Conservation (phyloP, 371 early-diverging fungal species). For the Choanephora cucurbitarum region DNA sequence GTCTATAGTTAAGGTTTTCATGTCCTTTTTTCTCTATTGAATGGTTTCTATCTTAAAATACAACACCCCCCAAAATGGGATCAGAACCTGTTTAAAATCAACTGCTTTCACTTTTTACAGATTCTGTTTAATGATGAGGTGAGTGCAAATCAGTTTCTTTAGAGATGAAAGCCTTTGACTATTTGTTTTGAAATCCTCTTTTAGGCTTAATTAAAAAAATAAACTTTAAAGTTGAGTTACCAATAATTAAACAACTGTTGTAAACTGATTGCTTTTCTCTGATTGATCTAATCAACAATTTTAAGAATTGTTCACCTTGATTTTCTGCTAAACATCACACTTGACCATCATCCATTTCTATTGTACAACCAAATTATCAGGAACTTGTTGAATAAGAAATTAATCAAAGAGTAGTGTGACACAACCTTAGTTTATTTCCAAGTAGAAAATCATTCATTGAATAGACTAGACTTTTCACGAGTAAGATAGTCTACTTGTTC, state of each 20-base stretch:
- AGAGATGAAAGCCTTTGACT: slow-evolving; percentile 33
- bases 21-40: slow-evolving; percentile 35
- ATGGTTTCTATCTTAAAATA: slow-evolving; percentile 55
- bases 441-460: slow-evolving; percentile 15
- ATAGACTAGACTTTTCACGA: slow-evolving; percentile 22
- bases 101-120: slow-evolving; percentile 25
- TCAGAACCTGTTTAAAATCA: slow-evolving; percentile 30
- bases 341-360: slow-evolving; percentile 85
- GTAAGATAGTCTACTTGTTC: too few species aligned
- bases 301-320: too few species aligned
- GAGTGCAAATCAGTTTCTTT: too few species aligned
- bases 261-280: too few species aligned
- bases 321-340: too few species aligned
- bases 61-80: too few species aligned
- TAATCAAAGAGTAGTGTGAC: neutral
- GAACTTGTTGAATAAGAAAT: slow-evolving; percentile 45
- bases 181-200: neutral
- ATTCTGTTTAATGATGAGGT: slow-evolving; percentile 58
- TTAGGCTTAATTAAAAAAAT: slow-evolving; percentile 8
- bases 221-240: slow-evolving; percentile 31
- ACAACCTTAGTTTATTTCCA: too few species aligned
- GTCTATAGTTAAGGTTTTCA: slow-evolving; percentile 47
- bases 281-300: too few species aligned
- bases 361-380: slow-evolving; percentile 73
- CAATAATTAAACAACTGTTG: slow-evolving; percentile 78